Conservation (phyloP, 179 eudicot species). For the Vitellaria paradoxa region DNA sequence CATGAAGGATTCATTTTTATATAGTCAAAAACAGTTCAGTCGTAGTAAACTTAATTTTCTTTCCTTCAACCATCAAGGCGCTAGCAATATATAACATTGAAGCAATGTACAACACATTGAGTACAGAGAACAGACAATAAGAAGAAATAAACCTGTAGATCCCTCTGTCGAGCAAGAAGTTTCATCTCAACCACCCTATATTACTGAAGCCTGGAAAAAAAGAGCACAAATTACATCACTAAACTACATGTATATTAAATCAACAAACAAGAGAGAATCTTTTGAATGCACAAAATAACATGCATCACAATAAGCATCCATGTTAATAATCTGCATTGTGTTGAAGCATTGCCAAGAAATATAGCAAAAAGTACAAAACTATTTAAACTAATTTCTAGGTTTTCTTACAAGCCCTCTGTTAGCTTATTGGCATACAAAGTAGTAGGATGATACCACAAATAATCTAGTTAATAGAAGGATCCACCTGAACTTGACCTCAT, state of each 20-base stretch:
- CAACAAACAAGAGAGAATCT: not conserved
- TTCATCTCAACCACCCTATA: slow-evolving; percentile 88
- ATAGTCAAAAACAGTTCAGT: too few relatives aligned
- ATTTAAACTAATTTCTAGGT: not conserved
- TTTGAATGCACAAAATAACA: not conserved
- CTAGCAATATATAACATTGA: too few relatives aligned
- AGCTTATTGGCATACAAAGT: not conserved
- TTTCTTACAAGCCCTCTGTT: not conserved
- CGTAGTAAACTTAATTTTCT: too few relatives aligned
- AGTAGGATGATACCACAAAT: too few relatives aligned
- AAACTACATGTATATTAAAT: not conserved
- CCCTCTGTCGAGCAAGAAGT: slow-evolving; percentile 94
- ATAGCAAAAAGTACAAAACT: too few relatives aligned
- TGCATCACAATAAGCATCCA: too few relatives aligned
- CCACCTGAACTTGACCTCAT: not conserved
- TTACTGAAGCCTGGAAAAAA: slow-evolving; percentile 71
- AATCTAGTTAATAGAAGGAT: not conserved
- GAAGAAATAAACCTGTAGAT: slow-evolving; percentile 63
- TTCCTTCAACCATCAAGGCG: too few relatives aligned
- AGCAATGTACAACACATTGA: not conserved
- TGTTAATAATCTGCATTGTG: not conserved
- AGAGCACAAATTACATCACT: not conserved
- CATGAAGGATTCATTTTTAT: too few relatives aligned
- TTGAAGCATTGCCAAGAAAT: not conserved
- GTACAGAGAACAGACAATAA: not conserved